A percentile compares a stretch with the other conserved stretches of the same genome.
Evolutionary conservation across 495 filamentous ascomycete species (phyloP).

Genomic region (Aspergillus egyptiacus): DNA sequence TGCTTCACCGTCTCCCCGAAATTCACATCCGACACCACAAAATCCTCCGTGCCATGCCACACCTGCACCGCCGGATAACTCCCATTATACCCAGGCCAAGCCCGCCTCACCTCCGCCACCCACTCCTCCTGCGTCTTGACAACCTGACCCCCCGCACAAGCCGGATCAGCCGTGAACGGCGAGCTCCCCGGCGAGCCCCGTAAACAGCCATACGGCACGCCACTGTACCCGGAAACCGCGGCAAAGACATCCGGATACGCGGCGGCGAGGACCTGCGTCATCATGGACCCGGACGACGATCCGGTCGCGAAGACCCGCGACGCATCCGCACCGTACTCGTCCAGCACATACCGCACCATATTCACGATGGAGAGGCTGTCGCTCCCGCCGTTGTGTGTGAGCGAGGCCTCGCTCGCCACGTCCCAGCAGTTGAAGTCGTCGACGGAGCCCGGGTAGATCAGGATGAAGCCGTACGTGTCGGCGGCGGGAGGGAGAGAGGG

Average conservation of each 20-base stretch:
- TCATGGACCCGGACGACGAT: constrained; percentile 38
- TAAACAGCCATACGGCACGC: constrained; percentile 56
- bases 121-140: constrained; percentile 40
- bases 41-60: constrained; percentile 47
- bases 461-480: constrained; percentile 46
- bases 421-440: constrained; percentile 53
- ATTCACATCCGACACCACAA: constrained; percentile 37
- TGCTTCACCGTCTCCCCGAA: constrained; percentile 48
- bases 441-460: constrained; percentile 46
- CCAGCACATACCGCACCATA: constrained; percentile 50
- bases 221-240: constrained; percentile 51
- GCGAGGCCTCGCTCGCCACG: constrained; percentile 37
- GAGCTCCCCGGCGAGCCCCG: constrained; percentile 6
- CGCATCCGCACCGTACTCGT: constrained; percentile 43
- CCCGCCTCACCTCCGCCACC: constrained; percentile 40
- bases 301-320: constrained; percentile 47
- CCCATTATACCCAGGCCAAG: constrained; percentile 50
- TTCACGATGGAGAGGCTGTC: constrained; percentile 48
- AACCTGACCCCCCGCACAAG: constrained; percentile 45
- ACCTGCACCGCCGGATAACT: constrained; percentile 49
- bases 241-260: constrained; percentile 53
- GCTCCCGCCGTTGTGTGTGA: constrained; percentile 49
- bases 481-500: constrained; percentile 27
- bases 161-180: constrained; percentile 39
- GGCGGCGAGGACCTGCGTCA: constrained; percentile 45